Percentiles rank a stretch among this genome's conserved stretches.
These are phyloP conservation scores for Hypoxylon rickii DNA, from an alignment of 495 filamentous ascomycete genomes.

Conservation along the genomic window DNA sequence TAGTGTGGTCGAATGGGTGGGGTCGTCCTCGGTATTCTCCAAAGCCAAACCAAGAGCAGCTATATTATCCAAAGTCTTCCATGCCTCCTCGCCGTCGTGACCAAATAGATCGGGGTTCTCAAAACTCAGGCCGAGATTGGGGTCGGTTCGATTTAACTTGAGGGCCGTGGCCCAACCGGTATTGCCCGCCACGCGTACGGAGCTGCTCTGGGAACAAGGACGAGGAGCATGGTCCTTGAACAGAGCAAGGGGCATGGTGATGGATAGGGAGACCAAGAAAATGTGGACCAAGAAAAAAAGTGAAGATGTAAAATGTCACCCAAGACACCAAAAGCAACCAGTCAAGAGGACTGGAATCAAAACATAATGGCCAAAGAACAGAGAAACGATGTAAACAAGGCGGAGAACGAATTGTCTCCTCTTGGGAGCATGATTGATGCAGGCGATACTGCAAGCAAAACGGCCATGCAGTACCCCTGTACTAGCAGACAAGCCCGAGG, in stretches of 20 bases:
- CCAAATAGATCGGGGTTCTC: slow-evolving; percentile 29
- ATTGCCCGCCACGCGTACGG: slow-evolving; percentile 40
- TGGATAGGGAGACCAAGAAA: slow-evolving; percentile 35
- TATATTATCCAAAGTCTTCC: slow-evolving; percentile 51
- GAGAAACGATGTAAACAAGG: slow-evolving; percentile 30
- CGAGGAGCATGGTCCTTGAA: slow-evolving; percentile 31
- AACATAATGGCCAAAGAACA: slow-evolving; percentile 42
- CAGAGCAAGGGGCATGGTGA: slow-evolving; percentile 39
- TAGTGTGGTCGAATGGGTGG: slow-evolving; percentile 33
- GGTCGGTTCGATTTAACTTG: slow-evolving; percentile 38
- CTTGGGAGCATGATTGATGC: slow-evolving; percentile 34
- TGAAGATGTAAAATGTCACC: slow-evolving; percentile 44
- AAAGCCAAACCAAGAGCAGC: slow-evolving; percentile 44
- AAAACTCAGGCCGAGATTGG: slow-evolving; percentile 32
- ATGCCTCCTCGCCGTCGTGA: slow-evolving; percentile 30
- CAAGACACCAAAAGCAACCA: slow-evolving; percentile 39
- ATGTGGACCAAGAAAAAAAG: slow-evolving; percentile 44
- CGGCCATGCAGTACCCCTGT: slow-evolving; percentile 31
- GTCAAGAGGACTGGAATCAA: slow-evolving; percentile 33
- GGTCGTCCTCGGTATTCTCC: slow-evolving; percentile 38
- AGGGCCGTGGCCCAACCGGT: slow-evolving; percentile 40
- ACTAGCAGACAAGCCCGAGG: slow-evolving; percentile 31
- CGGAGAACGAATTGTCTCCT: slow-evolving; percentile 29
- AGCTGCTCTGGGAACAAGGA: slow-evolving; percentile 39
- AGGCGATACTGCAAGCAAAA: slow-evolving; percentile 30